A percentile compares a stretch with the other conserved stretches of the same genome.
Evolutionary conservation across 495 filamentous ascomycete genomes (phyloP).

Genomic region (Daldinia decipiens): DNA sequence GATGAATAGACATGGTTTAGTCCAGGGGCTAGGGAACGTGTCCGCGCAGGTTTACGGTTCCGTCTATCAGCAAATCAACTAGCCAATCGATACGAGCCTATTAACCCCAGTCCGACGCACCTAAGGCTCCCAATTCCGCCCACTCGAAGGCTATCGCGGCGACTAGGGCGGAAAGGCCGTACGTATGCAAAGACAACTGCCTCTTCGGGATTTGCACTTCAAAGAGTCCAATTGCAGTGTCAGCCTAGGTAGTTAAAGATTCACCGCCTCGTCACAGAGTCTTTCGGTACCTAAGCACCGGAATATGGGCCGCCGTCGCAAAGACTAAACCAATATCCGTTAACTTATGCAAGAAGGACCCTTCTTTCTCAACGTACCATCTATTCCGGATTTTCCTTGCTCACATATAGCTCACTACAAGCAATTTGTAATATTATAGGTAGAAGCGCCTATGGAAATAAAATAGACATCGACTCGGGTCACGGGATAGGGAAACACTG

Average conservation of each 20-base stretch:
- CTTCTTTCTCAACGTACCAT: neutral
- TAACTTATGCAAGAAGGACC: neutral
- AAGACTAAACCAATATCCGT: neutral
- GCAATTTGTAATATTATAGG: neutral
- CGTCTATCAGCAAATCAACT: neutral
- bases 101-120: neutral
- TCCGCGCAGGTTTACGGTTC: neutral
- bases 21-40: neutral
- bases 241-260: neutral
- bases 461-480: constrained; percentile 18
- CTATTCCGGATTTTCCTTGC: neutral
- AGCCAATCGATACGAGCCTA: neutral
- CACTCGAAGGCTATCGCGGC: neutral
- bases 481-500: constrained; percentile 4
- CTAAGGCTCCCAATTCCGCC: neutral
- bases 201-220: neutral
- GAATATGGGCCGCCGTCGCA: neutral
- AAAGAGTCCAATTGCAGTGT: neutral
- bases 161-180: neutral
- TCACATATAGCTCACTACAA: neutral
- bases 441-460: neutral
- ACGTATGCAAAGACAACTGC: neutral
- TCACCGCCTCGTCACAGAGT: neutral
- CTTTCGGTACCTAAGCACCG: neutral
- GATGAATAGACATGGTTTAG: neutral